Evolutionary conservation across 345 rosid species (phyloP), one percentile per base, ranked within the genome.

Genomic region (Psidium guajava): DNA sequence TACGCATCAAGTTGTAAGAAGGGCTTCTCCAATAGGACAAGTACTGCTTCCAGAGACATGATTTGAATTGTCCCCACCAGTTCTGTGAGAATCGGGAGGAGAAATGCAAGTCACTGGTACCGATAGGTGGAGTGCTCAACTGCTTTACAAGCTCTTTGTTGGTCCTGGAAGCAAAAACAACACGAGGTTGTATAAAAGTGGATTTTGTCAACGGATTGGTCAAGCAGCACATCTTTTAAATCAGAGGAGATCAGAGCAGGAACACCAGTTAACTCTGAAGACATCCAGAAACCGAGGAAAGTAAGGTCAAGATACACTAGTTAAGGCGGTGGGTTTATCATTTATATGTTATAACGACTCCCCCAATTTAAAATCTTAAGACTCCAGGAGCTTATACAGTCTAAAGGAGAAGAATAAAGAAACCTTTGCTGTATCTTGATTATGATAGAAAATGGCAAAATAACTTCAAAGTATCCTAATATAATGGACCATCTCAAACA

Each of bases 11-110:
- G 86, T 96, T 96, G 88, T 94, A 95, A 14, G 95, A 74, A 83
- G 98, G 99, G 81, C 93, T 94, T 91, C 97, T 93, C 98, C 99
- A 96, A 57, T 96, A 93, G 54, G 99, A 93, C 56, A 93, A 86
- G 52, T 90, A 84, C 86, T 88, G 95, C 88, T 96, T 96, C 99
- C 99, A 95, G 22, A 96, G 80, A 89, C 96, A 95, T 54, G 90
- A 89, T 86, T 90, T 94, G 87, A 96, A 93, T 81, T 95, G 99
- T 80, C 85, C 98, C 96, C 95, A 91, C 55, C 91, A 89, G 32
- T 88, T 93, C 83, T 90, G 95, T 0, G 96, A 85, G 86, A 88
- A 96, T 13, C 85, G 90, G 75, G 91, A 91, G 16, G 90, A 88
- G 86, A 95, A 96, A 85, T 87, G 90, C 86, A 96, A 80, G 40